Base-by-base conservation (phyloP, 345 rosid genomes). In the Corchorus capsularis region DNA sequence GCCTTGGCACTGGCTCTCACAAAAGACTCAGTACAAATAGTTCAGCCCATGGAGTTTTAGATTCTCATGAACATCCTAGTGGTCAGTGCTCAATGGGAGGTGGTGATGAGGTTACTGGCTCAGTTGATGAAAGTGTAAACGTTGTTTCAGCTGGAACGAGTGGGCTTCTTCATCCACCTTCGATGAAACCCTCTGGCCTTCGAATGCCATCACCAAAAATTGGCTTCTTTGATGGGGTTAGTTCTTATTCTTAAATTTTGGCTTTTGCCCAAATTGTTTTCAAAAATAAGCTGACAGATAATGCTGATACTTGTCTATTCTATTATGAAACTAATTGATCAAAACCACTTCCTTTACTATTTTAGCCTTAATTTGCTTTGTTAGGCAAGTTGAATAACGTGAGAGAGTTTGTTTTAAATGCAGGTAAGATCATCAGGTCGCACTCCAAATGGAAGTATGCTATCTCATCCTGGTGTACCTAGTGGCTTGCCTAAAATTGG, bases 181-280 rank as follows among this genome's bases (percentile, higher is more conserved):
- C 87, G 20, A 52, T 72, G 71, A 90, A 87, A 75, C 97, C 97
- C 62, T 82, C 98, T 13, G 97, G 99, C 76, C 97, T 96, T 66
- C 85, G 97, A 17, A 78, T 94, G 90, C 99, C 98, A 65, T 91
- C 97, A 69, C 98, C 99, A 72, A 96, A 94, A 79, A 75, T 94
- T 69, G 99, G 98, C 78, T 94, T 87, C 87, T 96, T 96, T 86
- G 98, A 96, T 68, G 97, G 97, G 93, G 98, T 94, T 52, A 84
- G 97, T 80, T 83, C 61, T 80, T 55, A 37, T 72, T 75, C 69
- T 43, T 85, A 50, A 54, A 41, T 67, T 75, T 75, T 47, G 47
- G 34, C 49, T 75, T 32, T 65, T 79, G 0, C 35, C 43, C 27
- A 14, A 47, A 49, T 13, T 15, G 14, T 49, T 68, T 47, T 69